phyloP scores from a whole-genome alignment of 2,329 filamentous ascomycete species.

The Colletotrichum camelliae region DNA sequence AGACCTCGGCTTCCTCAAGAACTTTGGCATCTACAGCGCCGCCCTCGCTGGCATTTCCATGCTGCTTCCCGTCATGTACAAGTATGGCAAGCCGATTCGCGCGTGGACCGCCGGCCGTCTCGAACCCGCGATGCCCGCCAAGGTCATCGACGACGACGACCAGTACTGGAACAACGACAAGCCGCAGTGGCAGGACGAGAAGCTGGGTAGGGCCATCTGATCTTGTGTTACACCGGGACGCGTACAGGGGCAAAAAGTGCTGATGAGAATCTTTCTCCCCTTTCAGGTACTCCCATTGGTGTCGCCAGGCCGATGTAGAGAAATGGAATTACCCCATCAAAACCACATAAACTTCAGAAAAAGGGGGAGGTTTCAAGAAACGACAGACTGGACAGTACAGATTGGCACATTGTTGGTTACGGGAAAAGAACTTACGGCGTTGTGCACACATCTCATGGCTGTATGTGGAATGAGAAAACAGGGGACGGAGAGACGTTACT shows the following conservation, averaged over 20 bases:
- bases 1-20: constrained; percentile 30
- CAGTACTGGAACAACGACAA: constrained; percentile 21
- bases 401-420: background rate
- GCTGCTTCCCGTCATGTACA: constrained; percentile 33
- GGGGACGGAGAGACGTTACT: background rate
- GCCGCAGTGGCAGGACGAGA: constrained; percentile 21
- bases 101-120: constrained; percentile 24
- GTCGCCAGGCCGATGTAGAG: constrained; percentile 4
- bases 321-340: background rate
- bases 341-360: background rate
- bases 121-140: constrained; percentile 4
- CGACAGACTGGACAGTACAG: background rate
- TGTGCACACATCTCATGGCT: background rate
- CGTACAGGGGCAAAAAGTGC: background rate
- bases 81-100: constrained; percentile 23
- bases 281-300: background rate
- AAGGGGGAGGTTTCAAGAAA: background rate
- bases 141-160: constrained; percentile 21
- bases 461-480: background rate
- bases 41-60: constrained; percentile 34
- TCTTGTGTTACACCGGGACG: background rate
- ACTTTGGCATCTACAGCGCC: constrained; percentile 36
- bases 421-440: background rate
- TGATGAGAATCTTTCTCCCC: background rate
- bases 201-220: constrained; percentile 13